Conservation (phyloP, 306 rosid genomes). For the Delonix regia region DNA sequence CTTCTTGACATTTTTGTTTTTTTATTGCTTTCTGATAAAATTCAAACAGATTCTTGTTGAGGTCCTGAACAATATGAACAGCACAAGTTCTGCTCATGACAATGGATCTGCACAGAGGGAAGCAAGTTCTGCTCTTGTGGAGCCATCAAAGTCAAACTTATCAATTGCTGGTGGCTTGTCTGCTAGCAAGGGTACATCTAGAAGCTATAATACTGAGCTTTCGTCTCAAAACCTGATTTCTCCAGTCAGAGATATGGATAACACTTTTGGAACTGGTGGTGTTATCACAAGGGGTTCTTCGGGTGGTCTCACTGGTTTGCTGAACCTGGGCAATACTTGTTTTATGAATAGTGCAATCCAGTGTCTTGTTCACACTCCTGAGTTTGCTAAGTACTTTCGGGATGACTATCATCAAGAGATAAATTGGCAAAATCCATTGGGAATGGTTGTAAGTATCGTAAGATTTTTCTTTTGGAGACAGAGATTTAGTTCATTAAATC, state of each 20-base stretch:
- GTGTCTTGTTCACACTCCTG: slow-evolving; percentile 97
- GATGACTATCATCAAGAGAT: slow-evolving; percentile 98
- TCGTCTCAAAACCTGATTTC: slow-evolving; percentile 59
- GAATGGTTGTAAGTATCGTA: slow-evolving; percentile 94
- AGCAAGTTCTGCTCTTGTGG: slow-evolving; percentile 69
- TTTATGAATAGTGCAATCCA: slow-evolving; percentile 99
- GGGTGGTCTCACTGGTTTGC: slow-evolving; percentile 90
- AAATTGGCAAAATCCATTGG: slow-evolving; percentile 90
- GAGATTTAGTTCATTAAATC: slow-evolving; percentile 6
- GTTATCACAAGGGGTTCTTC: slow-evolving; percentile 90
- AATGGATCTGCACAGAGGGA: slow-evolving; percentile 84
- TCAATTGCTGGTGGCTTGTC: slow-evolving; percentile 85
- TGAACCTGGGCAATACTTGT: slow-evolving; percentile 98
- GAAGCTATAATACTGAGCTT: slow-evolving; percentile 61
- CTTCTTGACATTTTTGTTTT: slow-evolving; percentile 38
- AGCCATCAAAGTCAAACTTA: slow-evolving; percentile 78
- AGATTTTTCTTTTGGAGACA: slow-evolving; percentile 28
- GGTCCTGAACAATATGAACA: slow-evolving; percentile 68
- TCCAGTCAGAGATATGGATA: slow-evolving; percentile 71
- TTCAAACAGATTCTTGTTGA: slow-evolving; percentile 88
- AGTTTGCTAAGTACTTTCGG: slow-evolving; percentile 86
- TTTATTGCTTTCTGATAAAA: slow-evolving; percentile 38
- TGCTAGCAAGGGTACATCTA: slow-evolving; percentile 76
- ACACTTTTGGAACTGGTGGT: slow-evolving; percentile 62
- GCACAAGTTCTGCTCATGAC: slow-evolving; percentile 61